Percentiles rank a stretch among this genome's conserved stretches.
Evolutionary conservation across 1,139 yeast genomes (phyloP).

Genomic region (Saccharomyces hybrid): DNA sequence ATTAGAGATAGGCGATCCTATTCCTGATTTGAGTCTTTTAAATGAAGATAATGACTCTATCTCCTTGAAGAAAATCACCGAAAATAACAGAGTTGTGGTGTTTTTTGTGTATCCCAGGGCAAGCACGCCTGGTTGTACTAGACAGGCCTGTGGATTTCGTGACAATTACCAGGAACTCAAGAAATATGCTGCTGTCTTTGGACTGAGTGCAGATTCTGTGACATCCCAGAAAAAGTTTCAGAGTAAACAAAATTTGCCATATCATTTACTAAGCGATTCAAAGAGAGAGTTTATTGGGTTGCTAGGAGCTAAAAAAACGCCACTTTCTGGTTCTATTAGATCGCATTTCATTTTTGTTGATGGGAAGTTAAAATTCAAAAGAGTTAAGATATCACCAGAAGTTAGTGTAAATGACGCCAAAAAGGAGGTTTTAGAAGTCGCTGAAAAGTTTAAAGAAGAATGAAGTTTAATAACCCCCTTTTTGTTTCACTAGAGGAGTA

Average conservation of each 20-base stretch:
- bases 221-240: slow-evolving; percentile 71
- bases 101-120: slow-evolving; percentile 87
- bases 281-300: slow-evolving; percentile 55
- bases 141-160: slow-evolving; percentile 87
- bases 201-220: slow-evolving; percentile 67
- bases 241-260: slow-evolving; percentile 62
- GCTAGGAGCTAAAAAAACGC: slow-evolving; percentile 74
- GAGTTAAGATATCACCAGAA: slow-evolving; percentile 71
- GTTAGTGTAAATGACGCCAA: slow-evolving; percentile 59
- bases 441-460: slow-evolving; percentile 9
- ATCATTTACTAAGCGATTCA: slow-evolving; percentile 72
- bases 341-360: slow-evolving; percentile 85
- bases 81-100: slow-evolving; percentile 44
- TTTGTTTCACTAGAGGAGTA: not conserved
- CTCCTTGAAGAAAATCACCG: slow-evolving; percentile 42
- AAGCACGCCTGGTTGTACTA: slow-evolving; percentile 89
- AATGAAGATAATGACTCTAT: slow-evolving; percentile 65
- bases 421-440: slow-evolving; percentile 38
- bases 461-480: no score
- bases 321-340: slow-evolving; percentile 58
- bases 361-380: slow-evolving; percentile 60
- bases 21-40: slow-evolving; percentile 56
- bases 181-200: slow-evolving; percentile 49
- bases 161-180: slow-evolving; percentile 51
- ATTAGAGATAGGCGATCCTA: slow-evolving; percentile 44